Conservation (phyloP, 208 protist genomes). For the Acanthamoeba sp. region DNA sequence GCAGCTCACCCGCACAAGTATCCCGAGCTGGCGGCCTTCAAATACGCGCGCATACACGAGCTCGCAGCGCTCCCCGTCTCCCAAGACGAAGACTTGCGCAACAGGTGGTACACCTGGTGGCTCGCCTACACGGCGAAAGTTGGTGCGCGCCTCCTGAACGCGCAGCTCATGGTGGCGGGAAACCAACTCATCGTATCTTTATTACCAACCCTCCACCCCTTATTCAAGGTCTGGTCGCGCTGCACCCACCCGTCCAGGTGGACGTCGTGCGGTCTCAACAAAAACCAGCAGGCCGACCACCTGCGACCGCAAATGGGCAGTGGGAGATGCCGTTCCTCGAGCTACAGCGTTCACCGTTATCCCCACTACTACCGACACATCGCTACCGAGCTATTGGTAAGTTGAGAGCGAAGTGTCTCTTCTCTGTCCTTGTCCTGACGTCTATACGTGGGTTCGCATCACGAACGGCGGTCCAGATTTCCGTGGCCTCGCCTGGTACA, state of each 20-base stretch:
- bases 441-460: background rate
- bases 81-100: background rate
- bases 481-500: background rate
- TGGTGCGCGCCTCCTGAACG: background rate
- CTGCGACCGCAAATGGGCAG: too few species aligned
- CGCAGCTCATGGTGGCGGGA: too few species aligned
- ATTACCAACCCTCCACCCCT: background rate
- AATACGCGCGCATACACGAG: background rate
- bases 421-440: background rate
- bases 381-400: background rate
- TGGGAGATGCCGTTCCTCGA: too few species aligned
- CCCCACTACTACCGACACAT: too few species aligned
- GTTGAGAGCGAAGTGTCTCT: background rate
- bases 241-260: background rate
- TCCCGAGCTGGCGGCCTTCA: background rate
- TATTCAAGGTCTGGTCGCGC: background rate
- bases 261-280: too few species aligned
- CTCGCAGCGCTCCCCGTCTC: background rate
- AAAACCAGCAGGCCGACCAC: too few species aligned
- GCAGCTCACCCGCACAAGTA: background rate
- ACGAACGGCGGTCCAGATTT: background rate
- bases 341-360: too few species aligned
- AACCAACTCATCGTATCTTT: too few species aligned
- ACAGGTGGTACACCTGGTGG: slow-evolving; percentile 12
- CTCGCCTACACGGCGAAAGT: background rate